phyloP scores from a whole-genome alignment of 768 basidiomycete genomes.

The Galerina marginata region DNA sequence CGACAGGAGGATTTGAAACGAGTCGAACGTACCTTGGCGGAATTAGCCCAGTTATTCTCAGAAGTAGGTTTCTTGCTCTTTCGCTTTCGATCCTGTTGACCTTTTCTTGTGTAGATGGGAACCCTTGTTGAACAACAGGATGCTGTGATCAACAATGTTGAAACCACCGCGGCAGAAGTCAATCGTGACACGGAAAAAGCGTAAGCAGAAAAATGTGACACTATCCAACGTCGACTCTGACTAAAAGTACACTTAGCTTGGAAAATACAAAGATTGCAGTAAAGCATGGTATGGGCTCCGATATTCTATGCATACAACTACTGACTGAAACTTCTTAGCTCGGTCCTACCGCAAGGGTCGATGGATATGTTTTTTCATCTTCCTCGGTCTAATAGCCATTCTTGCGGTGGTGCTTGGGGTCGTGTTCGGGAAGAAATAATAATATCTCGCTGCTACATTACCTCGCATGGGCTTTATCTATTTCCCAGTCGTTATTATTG shows the following conservation, averaged over 20 bases:
- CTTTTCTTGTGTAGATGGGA: constrained; percentile 62
- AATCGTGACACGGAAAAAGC: constrained; percentile 73
- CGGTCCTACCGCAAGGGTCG: constrained; percentile 77
- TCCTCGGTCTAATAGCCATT: constrained; percentile 58
- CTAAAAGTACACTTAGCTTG: constrained; percentile 44
- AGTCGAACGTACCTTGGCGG: constrained; percentile 87
- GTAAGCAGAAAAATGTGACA: constrained; percentile 44
- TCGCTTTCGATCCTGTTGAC: background rate
- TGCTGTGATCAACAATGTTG: constrained; percentile 67
- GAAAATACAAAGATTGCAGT: constrained; percentile 72
- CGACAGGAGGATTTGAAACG: constrained; percentile 84
- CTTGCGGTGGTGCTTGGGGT: constrained; percentile 66
- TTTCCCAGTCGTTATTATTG: background rate
- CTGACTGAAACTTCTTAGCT: constrained; percentile 17
- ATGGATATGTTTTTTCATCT: constrained; percentile 83
- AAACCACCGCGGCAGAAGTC: constrained; percentile 65
- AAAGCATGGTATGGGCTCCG: constrained; percentile 43
- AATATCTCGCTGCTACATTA: background rate
- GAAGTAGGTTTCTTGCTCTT: constrained; percentile 55
- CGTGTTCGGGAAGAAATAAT: constrained; percentile 35
- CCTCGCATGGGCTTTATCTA: background rate
- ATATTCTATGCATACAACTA: background rate
- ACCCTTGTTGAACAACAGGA: constrained; percentile 82
- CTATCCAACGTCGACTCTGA: background rate
- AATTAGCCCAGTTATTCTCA: constrained; percentile 86